These are phyloP conservation scores for Furcasterigmium furcatum DNA, from an alignment of 2,329 filamentous ascomycete genomes.

Conservation along the genomic window DNA sequence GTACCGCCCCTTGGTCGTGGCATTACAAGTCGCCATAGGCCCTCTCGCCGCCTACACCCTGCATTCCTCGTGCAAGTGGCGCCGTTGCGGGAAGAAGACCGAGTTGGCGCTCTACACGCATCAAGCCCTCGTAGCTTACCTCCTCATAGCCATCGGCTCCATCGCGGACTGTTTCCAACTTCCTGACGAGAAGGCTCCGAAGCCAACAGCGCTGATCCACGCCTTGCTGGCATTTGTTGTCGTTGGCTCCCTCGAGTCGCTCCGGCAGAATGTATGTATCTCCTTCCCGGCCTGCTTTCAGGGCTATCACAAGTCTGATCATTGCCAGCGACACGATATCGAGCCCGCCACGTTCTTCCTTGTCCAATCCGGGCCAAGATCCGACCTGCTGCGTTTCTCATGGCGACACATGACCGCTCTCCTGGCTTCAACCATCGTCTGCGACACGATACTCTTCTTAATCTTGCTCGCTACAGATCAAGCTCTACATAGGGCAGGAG, in stretches of 20 bases:
- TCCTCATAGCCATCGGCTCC: background rate
- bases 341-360: no score
- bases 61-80: background rate
- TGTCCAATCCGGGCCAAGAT: no score
- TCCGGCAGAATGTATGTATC: conserved; percentile 1
- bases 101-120: background rate
- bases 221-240: background rate
- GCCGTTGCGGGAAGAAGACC: background rate
- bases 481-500: no score
- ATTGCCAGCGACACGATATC: no score
- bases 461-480: no score
- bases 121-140: background rate
- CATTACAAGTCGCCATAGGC: background rate
- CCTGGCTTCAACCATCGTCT: no score
- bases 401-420: no score
- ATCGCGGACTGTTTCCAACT: background rate
- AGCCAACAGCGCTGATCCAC: background rate
- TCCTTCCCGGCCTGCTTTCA: no score
- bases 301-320: no score
- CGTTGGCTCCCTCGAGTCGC: background rate
- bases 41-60: background rate
- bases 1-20: no score
- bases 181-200: background rate
- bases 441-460: no score
- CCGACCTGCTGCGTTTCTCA: no score